Evolutionary conservation across 495 filamentous ascomycete species (phyloP).

Genomic region (Arthonia radiata): DNA sequence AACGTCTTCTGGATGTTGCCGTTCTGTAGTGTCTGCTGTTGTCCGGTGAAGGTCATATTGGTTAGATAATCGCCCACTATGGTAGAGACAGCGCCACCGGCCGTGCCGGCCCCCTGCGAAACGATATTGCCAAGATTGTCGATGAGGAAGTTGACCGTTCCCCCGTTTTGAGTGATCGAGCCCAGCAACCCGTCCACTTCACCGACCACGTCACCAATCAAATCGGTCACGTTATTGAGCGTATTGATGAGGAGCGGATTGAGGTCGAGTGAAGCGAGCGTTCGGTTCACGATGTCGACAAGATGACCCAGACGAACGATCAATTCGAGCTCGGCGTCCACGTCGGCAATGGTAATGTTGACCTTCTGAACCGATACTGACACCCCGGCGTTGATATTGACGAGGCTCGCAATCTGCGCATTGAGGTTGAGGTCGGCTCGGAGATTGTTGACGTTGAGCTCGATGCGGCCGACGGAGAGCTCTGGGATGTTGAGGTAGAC

Average conservation of each 20-base stretch:
- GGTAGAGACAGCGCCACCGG: constrained; percentile 14
- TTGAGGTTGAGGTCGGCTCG: constrained; percentile 29
- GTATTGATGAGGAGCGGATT: constrained; percentile 30
- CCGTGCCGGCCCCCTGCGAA: constrained; percentile 21
- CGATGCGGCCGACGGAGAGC: constrained; percentile 27
- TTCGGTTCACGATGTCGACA: constrained; percentile 32
- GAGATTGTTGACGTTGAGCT: constrained; percentile 28
- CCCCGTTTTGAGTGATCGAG: constrained; percentile 24
- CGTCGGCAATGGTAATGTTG: constrained; percentile 33
- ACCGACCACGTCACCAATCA: constrained; percentile 25
- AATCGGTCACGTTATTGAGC: constrained; percentile 22
- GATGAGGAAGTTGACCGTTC: constrained; percentile 25
- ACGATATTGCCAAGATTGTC: constrained; percentile 36
- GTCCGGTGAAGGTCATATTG: constrained; percentile 32
- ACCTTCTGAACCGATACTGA: constrained; percentile 24
- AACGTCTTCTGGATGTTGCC: constrained; percentile 29
- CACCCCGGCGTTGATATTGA: constrained; percentile 29
- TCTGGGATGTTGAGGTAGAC: constrained; percentile 27
- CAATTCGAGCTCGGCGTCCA: constrained; percentile 27
- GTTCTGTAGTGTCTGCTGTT: constrained; percentile 16
- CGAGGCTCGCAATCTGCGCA: constrained; percentile 26
- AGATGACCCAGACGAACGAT: constrained; percentile 29
- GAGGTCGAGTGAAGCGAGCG: constrained; percentile 26
- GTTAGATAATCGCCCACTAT: constrained; percentile 28
- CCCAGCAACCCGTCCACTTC: constrained; percentile 28